Evolutionary conservation across 371 early-diverging fungal genomes (phyloP).

Genomic region (Racocetra persica): DNA sequence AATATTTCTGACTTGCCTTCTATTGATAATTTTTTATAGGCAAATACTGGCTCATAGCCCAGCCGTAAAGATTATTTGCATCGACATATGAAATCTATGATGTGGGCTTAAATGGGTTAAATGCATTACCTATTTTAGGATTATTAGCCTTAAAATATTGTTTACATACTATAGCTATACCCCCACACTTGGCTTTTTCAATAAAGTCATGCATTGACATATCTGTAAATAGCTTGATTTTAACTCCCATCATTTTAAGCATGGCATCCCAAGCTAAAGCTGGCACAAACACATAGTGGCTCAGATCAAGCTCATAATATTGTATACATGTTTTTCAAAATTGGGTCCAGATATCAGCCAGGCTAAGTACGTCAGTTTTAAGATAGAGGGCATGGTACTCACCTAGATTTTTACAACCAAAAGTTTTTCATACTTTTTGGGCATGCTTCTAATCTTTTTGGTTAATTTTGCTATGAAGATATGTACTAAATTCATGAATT

Average conservation of each 20-base stretch:
- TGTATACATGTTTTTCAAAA: constrained; percentile 12
- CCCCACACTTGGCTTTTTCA: constrained; percentile 22
- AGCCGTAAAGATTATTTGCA: constrained; percentile 36
- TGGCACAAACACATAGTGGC: background rate
- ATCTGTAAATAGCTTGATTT: no score
- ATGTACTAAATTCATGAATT: constrained; percentile 3
- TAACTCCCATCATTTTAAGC: no score
- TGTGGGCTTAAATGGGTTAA: constrained; percentile 26
- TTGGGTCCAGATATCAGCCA: constrained; percentile 13
- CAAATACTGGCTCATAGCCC: constrained; percentile 25
- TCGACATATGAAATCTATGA: constrained; percentile 23
- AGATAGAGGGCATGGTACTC: constrained; percentile 19
- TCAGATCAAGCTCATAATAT: constrained; percentile 21
- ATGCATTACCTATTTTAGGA: constrained; percentile 18
- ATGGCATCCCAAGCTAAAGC: no score
- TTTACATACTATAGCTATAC: background rate
- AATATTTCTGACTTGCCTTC: background rate
- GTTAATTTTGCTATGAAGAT: constrained; percentile 6
- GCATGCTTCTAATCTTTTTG: background rate
- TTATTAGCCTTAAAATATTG: constrained; percentile 37
- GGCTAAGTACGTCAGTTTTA: constrained; percentile 34
- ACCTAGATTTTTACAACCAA: constrained; percentile 23
- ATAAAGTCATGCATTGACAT: background rate
- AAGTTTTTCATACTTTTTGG: constrained; percentile 24
- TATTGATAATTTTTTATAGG: constrained; percentile 24